A percentile compares a stretch with the other conserved stretches of the same genome.
phyloP scores from a whole-genome alignment of 2,329 filamentous ascomycete species.

The Nakataea oryzae region DNA sequence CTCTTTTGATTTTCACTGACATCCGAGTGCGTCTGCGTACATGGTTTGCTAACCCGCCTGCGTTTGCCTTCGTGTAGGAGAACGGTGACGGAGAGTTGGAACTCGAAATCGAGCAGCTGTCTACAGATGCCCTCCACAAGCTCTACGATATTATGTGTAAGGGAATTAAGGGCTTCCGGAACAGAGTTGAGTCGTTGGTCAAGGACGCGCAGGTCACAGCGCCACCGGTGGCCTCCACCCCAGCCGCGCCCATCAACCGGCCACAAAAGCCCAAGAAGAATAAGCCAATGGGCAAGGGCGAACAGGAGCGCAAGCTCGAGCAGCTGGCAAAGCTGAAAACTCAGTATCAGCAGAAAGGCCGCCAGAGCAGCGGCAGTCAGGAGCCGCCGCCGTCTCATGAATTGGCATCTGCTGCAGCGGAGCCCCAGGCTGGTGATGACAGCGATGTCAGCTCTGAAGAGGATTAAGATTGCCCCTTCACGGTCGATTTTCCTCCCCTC shows the following conservation, averaged over 20 bases:
- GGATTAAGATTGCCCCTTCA: conserved; percentile 14
- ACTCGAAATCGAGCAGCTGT: conserved; percentile 48
- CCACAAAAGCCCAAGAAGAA: conserved; percentile 57
- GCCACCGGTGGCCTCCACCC: conserved; percentile 10
- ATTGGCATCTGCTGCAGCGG: conserved; percentile 17
- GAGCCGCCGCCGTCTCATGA: conserved; percentile 29
- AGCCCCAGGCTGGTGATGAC: conserved; percentile 38
- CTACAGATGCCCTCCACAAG: conserved; percentile 42
- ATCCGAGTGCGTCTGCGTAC: not conserved
- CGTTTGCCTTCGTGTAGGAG: conserved; percentile 25
- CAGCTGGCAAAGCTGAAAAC: conserved; percentile 50
- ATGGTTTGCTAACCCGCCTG: not conserved
- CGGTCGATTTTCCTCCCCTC: not conserved
- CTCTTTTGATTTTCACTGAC: not conserved
- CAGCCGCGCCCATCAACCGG: conserved; percentile 14
- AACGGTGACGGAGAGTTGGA: conserved; percentile 50
- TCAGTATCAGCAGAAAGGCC: conserved; percentile 23
- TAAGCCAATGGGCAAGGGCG: conserved; percentile 65
- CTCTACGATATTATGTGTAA: conserved; percentile 34
- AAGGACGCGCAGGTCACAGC: conserved; percentile 15
- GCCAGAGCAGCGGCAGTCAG: conserved; percentile 35
- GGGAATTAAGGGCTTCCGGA: conserved; percentile 24
- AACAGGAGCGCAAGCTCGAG: conserved; percentile 59
- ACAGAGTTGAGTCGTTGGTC: conserved; percentile 15
- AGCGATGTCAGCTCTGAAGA: conserved; percentile 36